Percentiles rank a stretch among this genome's conserved stretches.
Conservation (phyloP, 768 basidiomycete genomes). For the Mrakia gelida region DNA sequence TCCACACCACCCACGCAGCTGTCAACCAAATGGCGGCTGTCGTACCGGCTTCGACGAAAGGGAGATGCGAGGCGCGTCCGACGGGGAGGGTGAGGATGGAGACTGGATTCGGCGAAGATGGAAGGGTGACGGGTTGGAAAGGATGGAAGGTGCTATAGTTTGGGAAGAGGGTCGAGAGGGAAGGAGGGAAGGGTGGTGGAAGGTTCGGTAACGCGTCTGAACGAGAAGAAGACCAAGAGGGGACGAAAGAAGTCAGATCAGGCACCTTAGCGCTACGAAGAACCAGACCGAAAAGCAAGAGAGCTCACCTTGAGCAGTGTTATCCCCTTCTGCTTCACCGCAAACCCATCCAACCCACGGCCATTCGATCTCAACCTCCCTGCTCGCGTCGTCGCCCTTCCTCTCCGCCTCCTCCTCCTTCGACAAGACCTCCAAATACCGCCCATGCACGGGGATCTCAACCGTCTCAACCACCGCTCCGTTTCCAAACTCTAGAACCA, state of each 20-base stretch:
- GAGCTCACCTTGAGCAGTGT: background rate
- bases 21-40: constrained; percentile 1
- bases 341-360: constrained; percentile 17
- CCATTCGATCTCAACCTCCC: constrained; percentile 15
- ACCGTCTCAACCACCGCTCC: background rate
- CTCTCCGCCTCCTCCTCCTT: constrained; percentile 6
- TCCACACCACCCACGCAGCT: background rate
- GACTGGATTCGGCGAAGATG: background rate
- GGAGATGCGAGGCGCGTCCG: constrained; percentile 13
- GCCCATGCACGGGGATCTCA: constrained; percentile 8
- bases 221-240: background rate
- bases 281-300: background rate
- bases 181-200: constrained; percentile 1
- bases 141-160: background rate
- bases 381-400: background rate
- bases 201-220: background rate
- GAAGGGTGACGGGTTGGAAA: background rate
- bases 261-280: background rate
- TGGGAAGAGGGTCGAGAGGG: background rate
- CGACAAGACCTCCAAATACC: constrained; percentile 3
- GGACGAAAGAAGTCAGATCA: no score
- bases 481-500: background rate
- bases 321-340: background rate
- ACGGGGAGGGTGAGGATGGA: constrained; percentile 7
- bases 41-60: constrained; percentile 9